Evolutionary conservation across 805 yeast species (phyloP), one percentile per base, ranked within the genome.

Genomic region (Saturnispora sanitii): DNA sequence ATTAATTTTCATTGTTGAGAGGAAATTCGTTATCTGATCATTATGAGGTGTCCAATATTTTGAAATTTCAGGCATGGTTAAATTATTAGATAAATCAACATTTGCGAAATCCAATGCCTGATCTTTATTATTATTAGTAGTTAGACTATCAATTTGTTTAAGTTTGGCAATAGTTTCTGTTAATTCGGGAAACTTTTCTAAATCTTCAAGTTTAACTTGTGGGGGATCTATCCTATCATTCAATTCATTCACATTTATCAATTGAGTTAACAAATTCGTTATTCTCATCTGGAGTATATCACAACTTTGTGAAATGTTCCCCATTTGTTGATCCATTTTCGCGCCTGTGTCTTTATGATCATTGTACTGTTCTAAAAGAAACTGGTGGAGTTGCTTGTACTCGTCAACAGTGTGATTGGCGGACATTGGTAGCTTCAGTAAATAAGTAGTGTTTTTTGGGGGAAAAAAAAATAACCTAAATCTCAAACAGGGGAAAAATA

Each of bases 261-360:
- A 17, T 22, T 19, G 22, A 19, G 21, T 25, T 16, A 39, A n/a
- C 25, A 39, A n/a, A 11, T 32, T 26, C 13, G 36, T 27, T 18
- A 39, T 33, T 33, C 42, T 33, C 16, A 39, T 8, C 28, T 33
- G 42, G 37, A 39, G 33, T 16, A 39, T 23, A 8, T 27, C 26
- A 17, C 9, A 27, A 25, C 42, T 27, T 21, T 39, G 42, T 4
- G 33, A 37, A 11, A 39, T 23, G 17, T 39, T 27, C 15, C 19
- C 27, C 5, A 19, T 15, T 33, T 26, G 13, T 4, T n/a, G 15
- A 15, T 39, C 37, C 4, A 39, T 26, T 25, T 39, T 17, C 9
- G 13, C 31, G 13, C 28, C 12, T 26, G 8, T 12, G 5, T n/a
- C n/a, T 15, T 13, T 16, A 12, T 22, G 21, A 12, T 30, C 19